phyloP scores from a whole-genome alignment of 192 early-diverging fungal genomes.

The Paraglomus brasilianum region DNA sequence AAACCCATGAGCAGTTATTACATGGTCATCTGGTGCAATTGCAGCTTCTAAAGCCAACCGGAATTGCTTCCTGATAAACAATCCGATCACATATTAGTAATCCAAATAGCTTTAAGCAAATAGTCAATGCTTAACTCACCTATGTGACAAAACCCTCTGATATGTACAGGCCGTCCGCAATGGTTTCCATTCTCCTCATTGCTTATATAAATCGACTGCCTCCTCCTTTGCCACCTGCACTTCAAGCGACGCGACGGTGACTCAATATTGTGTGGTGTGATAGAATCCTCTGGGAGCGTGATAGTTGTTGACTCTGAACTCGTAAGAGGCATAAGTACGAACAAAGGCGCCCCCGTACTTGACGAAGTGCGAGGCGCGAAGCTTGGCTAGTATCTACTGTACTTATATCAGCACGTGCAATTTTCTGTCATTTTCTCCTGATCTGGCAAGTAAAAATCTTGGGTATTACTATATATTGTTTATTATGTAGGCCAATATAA shows the following conservation, averaged over 20 bases:
- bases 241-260: constrained; percentile 55
- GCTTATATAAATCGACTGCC: constrained; percentile 77
- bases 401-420: no score
- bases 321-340: no score
- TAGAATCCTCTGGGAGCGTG: constrained; percentile 69
- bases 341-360: no score
- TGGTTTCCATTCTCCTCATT: constrained; percentile 90
- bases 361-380: no score
- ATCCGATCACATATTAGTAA: neutral
- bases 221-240: constrained; percentile 70
- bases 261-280: constrained; percentile 84
- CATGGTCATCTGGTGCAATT: constrained; percentile 81
- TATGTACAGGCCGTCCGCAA: constrained; percentile 94
- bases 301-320: no score
- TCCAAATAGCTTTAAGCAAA: neutral
- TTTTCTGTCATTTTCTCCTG: no score
- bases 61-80: constrained; percentile 72
- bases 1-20: constrained; percentile 97
- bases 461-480: no score
- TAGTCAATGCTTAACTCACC: constrained; percentile 42
- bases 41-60: constrained; percentile 91
- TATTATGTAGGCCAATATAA: no score
- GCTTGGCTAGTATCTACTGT: no score
- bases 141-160: constrained; percentile 99
- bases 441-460: no score